phyloP scores from a whole-genome alignment of 495 filamentous ascomycete species.

The Penicillium argentinense region DNA sequence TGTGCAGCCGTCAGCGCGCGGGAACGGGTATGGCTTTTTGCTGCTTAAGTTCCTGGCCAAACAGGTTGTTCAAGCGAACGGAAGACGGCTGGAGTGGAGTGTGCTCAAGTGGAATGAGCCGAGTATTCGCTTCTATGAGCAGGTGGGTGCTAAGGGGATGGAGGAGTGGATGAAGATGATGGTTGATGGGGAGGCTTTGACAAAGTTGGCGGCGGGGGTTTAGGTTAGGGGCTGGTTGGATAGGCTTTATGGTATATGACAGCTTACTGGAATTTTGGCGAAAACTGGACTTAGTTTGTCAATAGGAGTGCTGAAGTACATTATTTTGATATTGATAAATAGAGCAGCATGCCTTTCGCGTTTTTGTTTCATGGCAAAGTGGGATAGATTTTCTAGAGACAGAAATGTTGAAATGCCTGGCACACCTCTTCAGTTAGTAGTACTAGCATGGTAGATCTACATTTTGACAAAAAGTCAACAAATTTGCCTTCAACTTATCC shows the following conservation, averaged over 20 bases:
- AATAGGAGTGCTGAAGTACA: too few relatives aligned
- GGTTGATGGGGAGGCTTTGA: constrained; percentile 71
- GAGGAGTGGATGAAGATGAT: constrained; percentile 91
- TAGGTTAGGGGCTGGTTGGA: background rate
- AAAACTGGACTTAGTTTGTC: too few relatives aligned
- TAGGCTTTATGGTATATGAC: background rate
- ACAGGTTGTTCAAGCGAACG: constrained; percentile 62
- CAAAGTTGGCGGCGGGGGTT: constrained; percentile 49
- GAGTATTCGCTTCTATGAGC: constrained; percentile 79
- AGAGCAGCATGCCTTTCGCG: too few relatives aligned
- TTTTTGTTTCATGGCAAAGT: too few relatives aligned
- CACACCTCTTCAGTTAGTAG: too few relatives aligned
- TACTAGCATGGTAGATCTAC: too few relatives aligned
- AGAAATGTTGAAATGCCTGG: too few relatives aligned
- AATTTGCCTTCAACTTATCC: too few relatives aligned
- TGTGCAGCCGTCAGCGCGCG: constrained; percentile 67
- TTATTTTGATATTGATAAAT: too few relatives aligned
- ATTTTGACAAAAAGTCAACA: too few relatives aligned
- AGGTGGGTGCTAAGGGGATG: constrained; percentile 77
- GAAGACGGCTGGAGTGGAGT: constrained; percentile 85
- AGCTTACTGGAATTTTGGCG: too few relatives aligned
- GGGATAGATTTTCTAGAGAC: too few relatives aligned
- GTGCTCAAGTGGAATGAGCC: constrained; percentile 90
- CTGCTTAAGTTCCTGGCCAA: constrained; percentile 78
- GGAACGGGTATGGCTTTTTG: constrained; percentile 74